phyloP scores from a whole-genome alignment of 106 monocot genomes.

The Acorus gramineus region DNA sequence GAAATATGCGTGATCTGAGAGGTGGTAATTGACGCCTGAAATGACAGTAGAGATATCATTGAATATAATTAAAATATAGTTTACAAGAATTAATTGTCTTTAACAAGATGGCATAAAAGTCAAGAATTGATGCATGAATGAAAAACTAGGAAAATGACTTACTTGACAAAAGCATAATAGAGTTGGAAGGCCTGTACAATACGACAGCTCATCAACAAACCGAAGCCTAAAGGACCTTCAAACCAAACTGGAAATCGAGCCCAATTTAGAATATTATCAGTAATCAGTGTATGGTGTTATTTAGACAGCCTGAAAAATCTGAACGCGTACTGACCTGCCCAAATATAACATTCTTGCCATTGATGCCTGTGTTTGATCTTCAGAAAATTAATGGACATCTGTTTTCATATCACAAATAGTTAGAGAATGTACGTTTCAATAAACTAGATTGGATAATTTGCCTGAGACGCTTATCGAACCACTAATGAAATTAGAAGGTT shows the following conservation, averaged over 20 bases:
- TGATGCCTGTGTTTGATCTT: constrained; percentile 4
- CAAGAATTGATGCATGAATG: not conserved
- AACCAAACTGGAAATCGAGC: constrained; percentile 20
- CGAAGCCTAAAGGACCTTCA: constrained; percentile 33
- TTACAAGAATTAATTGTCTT: no score
- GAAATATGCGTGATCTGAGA: constrained; percentile 7
- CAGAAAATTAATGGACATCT: constrained; percentile 19
- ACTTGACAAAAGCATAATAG: constrained; percentile 31
- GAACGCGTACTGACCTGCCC: constrained; percentile 19
- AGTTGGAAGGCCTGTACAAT: constrained; percentile 28
- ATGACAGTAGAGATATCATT: not conserved
- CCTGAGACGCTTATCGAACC: constrained; percentile 7
- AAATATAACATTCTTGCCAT: constrained; percentile 24
- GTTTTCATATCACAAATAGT: not conserved
- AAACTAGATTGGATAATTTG: not conserved
- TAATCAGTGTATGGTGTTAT: not conserved
- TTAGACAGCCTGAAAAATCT: not conserved
- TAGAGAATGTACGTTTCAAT: not conserved
- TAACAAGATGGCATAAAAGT: no score
- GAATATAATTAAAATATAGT: no score
- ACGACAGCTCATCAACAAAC: constrained; percentile 36
- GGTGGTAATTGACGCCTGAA: constrained; percentile 12
- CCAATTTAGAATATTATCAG: not conserved
- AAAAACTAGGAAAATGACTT: constrained; percentile 2
- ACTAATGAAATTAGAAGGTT: constrained; percentile 25